A percentile compares a stretch with the other conserved stretches of the same genome.
Conservation (phyloP, 1,284 basidiomycete genomes). For the Inonotus hispidus region DNA sequence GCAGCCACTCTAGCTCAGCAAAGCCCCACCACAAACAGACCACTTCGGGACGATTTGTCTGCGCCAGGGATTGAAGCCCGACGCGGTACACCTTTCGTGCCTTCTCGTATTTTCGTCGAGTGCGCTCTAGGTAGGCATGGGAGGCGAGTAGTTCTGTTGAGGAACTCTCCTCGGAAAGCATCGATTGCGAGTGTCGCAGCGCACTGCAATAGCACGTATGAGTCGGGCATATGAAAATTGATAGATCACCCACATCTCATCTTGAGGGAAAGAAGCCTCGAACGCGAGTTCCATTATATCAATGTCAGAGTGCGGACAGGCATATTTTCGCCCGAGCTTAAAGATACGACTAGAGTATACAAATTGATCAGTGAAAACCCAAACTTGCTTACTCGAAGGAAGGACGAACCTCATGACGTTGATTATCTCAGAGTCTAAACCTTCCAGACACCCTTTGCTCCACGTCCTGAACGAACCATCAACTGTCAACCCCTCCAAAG, state of each 20-base stretch:
- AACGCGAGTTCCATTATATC: slow-evolving; percentile 60
- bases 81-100: slow-evolving; percentile 84
- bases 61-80: slow-evolving; percentile 41
- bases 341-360: neutral
- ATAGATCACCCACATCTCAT: slow-evolving; percentile 47
- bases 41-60: slow-evolving; percentile 31
- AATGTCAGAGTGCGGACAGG: slow-evolving; percentile 53
- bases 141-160: slow-evolving; percentile 75
- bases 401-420: slow-evolving; percentile 8
- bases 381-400: neutral
- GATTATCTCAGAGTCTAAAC: neutral
- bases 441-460: neutral
- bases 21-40: slow-evolving; percentile 78
- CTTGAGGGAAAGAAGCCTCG: slow-evolving; percentile 50
- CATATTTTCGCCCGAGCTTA: too few relatives aligned
- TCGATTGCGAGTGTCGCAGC: slow-evolving; percentile 63
- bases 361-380: neutral
- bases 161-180: slow-evolving; percentile 59
- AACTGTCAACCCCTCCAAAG: slow-evolving; percentile 43
- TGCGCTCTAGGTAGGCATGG: slow-evolving; percentile 76
- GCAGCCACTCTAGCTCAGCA: slow-evolving; percentile 88
- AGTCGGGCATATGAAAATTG: slow-evolving; percentile 5
- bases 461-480: slow-evolving; percentile 37
- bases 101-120: slow-evolving; percentile 64
- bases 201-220: slow-evolving; percentile 42